Percentiles rank a stretch among this genome's conserved stretches.
phyloP scores from a whole-genome alignment of 2,329 filamentous ascomycete genomes.

The Colletotrichum navitas region DNA sequence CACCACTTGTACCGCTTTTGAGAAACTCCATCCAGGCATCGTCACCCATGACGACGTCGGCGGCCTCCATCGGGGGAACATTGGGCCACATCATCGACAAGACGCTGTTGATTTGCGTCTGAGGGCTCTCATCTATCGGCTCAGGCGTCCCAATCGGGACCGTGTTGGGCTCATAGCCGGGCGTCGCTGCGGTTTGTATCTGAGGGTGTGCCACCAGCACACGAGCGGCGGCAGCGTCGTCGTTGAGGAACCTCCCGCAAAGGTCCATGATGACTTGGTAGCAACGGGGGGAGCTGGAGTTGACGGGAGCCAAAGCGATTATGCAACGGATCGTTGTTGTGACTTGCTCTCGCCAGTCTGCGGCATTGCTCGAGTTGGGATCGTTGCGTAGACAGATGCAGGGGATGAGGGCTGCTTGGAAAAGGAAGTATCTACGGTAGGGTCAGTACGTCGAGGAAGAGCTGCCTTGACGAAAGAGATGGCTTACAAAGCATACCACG shows the following conservation, averaged over 20 bases:
- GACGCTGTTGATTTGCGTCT: conserved; percentile 58
- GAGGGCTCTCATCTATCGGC: conserved; percentile 54
- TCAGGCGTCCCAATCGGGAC: conserved; percentile 3
- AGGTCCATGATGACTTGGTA: conserved; percentile 56
- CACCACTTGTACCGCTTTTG: conserved; percentile 39
- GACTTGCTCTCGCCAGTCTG: conserved; percentile 58
- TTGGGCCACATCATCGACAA: conserved; percentile 63
- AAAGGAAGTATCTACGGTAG: conserved; percentile 59
- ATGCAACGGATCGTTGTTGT: conserved; percentile 53
- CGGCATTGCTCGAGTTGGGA: conserved; percentile 51
- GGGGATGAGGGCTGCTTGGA: conserved; percentile 63
- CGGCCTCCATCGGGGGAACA: conserved; percentile 52
- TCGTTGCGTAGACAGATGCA: conserved; percentile 61
- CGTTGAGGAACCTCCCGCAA: conserved; percentile 54
- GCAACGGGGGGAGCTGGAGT: conserved; percentile 57
- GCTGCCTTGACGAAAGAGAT: background rate
- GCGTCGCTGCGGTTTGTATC: background rate
- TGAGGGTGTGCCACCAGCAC: background rate
- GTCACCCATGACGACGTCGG: conserved; percentile 54
- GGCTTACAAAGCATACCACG: conserved; percentile 57
- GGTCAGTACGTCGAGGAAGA: background rate
- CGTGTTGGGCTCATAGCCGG: background rate
- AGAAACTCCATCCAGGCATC: conserved; percentile 55
- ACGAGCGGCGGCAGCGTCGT: background rate
- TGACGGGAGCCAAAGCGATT: conserved; percentile 53